These are phyloP conservation scores for Pythium aphanidermatum DNA, from an alignment of 352 stramenopile genomes.

Conservation along the genomic window DNA sequence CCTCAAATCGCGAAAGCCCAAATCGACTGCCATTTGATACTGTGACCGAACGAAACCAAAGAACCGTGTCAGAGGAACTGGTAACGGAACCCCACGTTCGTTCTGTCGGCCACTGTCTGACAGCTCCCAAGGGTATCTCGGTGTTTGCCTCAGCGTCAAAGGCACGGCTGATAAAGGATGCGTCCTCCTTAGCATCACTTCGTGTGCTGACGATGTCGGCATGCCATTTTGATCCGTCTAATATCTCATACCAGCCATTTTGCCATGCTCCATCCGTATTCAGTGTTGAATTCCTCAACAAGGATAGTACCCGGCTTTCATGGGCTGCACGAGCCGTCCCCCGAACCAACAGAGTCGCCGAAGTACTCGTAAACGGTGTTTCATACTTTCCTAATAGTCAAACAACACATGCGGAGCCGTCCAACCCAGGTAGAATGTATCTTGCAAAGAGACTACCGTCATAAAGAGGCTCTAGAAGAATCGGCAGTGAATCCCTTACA, in stretches of 20 bases:
- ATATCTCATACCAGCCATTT: constrained; percentile 27
- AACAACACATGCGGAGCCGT: constrained; percentile 28
- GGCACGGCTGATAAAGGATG: constrained; percentile 6
- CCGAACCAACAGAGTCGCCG: too few relatives aligned
- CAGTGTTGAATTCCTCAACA: too few relatives aligned
- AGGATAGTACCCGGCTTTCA: too few relatives aligned
- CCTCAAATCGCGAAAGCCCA: constrained; percentile 15
- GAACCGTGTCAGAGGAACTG: constrained; percentile 1
- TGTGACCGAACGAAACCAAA: constrained; percentile 12
- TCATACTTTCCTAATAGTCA: constrained; percentile 18
- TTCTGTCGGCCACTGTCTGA: background rate
- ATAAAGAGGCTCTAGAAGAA: constrained; percentile 23
- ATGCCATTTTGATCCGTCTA: constrained; percentile 18
- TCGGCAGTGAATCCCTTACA: constrained; percentile 20
- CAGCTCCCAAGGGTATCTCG: constrained; percentile 3
- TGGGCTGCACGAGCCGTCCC: too few relatives aligned
- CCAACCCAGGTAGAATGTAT: constrained; percentile 18
- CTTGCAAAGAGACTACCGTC: constrained; percentile 13
- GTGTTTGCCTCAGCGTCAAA: constrained; percentile 18
- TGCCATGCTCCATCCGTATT: constrained; percentile 12
- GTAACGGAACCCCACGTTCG: constrained; percentile 1
- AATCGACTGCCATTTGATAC: constrained; percentile 18
- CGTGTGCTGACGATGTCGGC: constrained; percentile 21
- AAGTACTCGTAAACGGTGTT: background rate
- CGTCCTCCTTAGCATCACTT: background rate